phyloP scores from a whole-genome alignment of 805 yeast genomes.

The Ogataea paraovalis region DNA sequence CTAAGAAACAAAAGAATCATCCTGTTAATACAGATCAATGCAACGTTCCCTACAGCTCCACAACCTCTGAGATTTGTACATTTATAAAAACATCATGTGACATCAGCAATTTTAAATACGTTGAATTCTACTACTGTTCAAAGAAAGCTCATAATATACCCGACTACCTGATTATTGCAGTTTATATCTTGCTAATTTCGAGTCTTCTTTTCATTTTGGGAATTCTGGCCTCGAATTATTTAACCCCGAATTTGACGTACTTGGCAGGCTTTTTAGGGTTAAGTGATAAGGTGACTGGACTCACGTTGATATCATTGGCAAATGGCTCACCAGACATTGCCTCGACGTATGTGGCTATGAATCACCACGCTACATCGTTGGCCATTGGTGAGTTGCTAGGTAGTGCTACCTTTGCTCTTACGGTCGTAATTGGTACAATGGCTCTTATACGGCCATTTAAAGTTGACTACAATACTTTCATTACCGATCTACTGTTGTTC shows the following conservation, averaged over 20 bases:
- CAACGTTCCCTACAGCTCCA: conserved; percentile 6
- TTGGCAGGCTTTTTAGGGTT: conserved; percentile 59
- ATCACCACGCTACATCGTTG: conserved; percentile 52
- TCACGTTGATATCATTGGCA: conserved; percentile 85
- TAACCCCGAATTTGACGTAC: conserved; percentile 73
- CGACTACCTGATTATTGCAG: conserved; percentile 4
- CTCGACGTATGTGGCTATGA: conserved; percentile 79
- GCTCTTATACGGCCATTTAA: conserved; percentile 42
- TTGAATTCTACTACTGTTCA: conserved; percentile 25
- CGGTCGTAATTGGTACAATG: conserved; percentile 50
- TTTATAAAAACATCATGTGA: conserved; percentile 22
- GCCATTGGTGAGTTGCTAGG: conserved; percentile 54
- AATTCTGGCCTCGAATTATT: conserved; percentile 72
- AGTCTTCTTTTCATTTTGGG: conserved; percentile 64
- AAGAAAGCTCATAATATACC: conserved; percentile 8
- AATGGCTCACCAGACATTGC: conserved; percentile 91
- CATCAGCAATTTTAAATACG: conserved; percentile 14
- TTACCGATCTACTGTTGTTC: conserved; percentile 61
- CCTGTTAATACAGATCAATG: conserved; percentile 1
- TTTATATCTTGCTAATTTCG: conserved; percentile 18
- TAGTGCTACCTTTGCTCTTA: conserved; percentile 48
- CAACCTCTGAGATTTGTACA: conserved; percentile 15
- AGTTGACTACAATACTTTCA: conserved; percentile 48
- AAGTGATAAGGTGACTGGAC: conserved; percentile 77
- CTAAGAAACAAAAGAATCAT: background rate